phyloP scores from a whole-genome alignment of 768 basidiomycete species.

The Fomitopsis pulvina region DNA sequence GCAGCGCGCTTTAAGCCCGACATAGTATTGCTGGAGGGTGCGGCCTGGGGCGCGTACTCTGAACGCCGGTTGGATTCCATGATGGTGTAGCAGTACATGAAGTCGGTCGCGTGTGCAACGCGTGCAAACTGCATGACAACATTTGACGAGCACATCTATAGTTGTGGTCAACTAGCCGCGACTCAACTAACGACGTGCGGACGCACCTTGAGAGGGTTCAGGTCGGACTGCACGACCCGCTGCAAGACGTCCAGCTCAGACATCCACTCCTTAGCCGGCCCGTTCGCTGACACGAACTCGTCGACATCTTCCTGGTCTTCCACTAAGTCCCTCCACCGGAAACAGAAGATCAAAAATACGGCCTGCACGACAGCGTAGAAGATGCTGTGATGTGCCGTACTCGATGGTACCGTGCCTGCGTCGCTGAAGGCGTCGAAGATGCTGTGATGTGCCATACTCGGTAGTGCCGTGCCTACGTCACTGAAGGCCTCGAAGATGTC shows the following conservation, averaged over 20 bases:
- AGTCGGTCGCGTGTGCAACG: constrained; percentile 83
- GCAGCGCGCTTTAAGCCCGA: not conserved
- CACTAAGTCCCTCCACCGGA: constrained; percentile 87
- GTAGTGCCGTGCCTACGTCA: constrained; percentile 28
- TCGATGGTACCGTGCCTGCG: constrained; percentile 26
- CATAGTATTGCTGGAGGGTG: constrained; percentile 7
- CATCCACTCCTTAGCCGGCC: constrained; percentile 71
- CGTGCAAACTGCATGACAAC: constrained; percentile 94
- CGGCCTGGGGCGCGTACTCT: constrained; percentile 31
- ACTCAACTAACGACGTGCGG: not conserved
- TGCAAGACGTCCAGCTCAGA: constrained; percentile 70
- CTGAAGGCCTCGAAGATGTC: constrained; percentile 57
- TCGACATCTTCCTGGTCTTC: constrained; percentile 55
- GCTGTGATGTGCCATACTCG: constrained; percentile 35
- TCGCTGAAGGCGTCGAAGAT: constrained; percentile 48
- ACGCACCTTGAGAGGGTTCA: constrained; percentile 82
- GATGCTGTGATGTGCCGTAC: constrained; percentile 47
- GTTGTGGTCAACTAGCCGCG: not conserved
- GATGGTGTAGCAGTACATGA: constrained; percentile 91
- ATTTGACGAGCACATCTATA: constrained; percentile 79
- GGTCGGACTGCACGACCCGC: constrained; percentile 67
- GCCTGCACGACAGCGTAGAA: constrained; percentile 94
- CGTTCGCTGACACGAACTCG: constrained; percentile 16
- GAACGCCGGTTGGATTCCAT: constrained; percentile 82
- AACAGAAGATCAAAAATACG: constrained; percentile 95